Percentiles rank a stretch among this genome's conserved stretches.
Conservation (phyloP, 768 basidiomycete species). For the Pulveroboletus sp. region DNA sequence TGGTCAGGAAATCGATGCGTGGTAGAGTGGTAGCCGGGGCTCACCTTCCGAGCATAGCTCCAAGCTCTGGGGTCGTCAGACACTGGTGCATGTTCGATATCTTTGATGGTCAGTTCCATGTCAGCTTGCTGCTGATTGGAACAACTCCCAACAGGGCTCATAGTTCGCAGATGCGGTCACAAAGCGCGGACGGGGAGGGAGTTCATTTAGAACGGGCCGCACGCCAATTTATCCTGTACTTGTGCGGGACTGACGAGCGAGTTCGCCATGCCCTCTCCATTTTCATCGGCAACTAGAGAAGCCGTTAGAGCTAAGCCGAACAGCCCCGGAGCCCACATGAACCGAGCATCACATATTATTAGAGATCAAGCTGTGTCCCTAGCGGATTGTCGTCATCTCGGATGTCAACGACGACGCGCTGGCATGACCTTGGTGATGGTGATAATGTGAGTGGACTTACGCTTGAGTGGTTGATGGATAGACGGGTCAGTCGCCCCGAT, state of each 20-base stretch:
- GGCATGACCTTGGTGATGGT: too few species aligned
- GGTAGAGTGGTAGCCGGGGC: not conserved
- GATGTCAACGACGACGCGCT: too few species aligned
- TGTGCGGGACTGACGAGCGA: too few species aligned
- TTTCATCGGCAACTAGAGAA: not conserved
- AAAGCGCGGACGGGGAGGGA: too few species aligned
- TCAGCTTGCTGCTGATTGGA: not conserved
- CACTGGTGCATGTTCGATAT: slow-evolving; percentile 40
- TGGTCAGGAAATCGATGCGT: not conserved
- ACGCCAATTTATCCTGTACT: not conserved
- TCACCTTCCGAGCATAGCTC: slow-evolving; percentile 52
- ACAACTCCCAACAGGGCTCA: too few species aligned
- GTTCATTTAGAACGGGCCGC: not conserved
- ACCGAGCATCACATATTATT: too few species aligned
- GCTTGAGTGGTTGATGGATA: too few species aligned
- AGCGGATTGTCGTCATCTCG: too few species aligned
- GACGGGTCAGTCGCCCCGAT: too few species aligned
- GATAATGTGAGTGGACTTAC: too few species aligned
- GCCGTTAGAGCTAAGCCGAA: not conserved
- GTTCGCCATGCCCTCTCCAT: not conserved
- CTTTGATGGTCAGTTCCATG: slow-evolving; percentile 2
- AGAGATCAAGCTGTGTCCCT: not conserved
- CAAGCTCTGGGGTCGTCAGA: slow-evolving; percentile 59
- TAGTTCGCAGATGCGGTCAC: too few species aligned
- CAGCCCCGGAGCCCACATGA: not conserved